A percentile compares a stretch with the other conserved stretches of the same genome.
Conservation (phyloP, 148 eudicot species). For the Rhododendron vialii region DNA sequence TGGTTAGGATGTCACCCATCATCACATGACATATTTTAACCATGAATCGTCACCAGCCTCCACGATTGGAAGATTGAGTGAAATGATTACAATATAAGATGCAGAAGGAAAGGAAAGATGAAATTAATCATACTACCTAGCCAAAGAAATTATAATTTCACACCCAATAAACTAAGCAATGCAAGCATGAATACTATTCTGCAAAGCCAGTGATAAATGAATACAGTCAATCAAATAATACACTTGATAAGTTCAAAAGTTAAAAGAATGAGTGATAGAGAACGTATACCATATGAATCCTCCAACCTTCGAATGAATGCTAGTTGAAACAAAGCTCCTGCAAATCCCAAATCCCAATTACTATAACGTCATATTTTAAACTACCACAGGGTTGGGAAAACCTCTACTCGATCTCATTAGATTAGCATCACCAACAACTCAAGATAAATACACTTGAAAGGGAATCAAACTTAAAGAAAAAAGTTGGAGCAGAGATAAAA, state of each 20-base stretch:
- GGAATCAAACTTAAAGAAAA: neutral
- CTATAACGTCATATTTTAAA: conserved; percentile 6
- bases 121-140: neutral
- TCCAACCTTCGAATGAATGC: conserved; percentile 73
- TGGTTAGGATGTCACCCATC: neutral
- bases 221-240: neutral
- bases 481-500: neutral
- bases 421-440: neutral
- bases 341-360: conserved; percentile 15
- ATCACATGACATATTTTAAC: neutral
- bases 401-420: neutral
- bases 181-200: neutral
- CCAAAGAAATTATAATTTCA: neutral
- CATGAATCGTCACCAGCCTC: neutral
- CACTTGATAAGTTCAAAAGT: neutral
- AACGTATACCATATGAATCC: conserved; percentile 62
- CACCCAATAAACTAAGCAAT: neutral
- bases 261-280: conserved; percentile 8
- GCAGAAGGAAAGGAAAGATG: neutral
- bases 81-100: neutral
- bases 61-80: neutral
- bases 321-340: conserved; percentile 79
- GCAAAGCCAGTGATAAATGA: neutral
- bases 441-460: neutral
- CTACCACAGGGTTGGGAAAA: neutral